These are phyloP conservation scores for Aspergillus indologenus DNA, from an alignment of 495 filamentous ascomycete species.

Conservation along the genomic window DNA sequence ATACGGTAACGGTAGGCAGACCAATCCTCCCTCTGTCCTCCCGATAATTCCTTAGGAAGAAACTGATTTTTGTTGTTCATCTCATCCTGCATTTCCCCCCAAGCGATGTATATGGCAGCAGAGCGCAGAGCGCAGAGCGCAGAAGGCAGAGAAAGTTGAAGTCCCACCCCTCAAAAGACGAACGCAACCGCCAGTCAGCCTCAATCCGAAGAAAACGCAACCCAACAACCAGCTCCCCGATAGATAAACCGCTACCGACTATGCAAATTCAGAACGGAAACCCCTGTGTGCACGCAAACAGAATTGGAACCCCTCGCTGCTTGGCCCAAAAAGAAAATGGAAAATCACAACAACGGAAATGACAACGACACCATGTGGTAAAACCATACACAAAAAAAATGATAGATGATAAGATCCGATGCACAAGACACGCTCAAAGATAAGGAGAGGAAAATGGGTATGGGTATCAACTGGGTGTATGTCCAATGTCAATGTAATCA, in stretches of 20 bases:
- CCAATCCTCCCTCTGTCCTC: neutral
- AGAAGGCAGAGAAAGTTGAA: neutral
- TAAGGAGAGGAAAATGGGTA: neutral
- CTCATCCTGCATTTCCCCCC: neutral
- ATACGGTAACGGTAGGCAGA: neutral
- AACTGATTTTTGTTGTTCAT: neutral
- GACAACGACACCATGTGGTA: slow-evolving; percentile 4
- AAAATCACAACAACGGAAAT: no score
- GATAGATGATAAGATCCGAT: slow-evolving; percentile 15
- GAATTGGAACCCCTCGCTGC: neutral
- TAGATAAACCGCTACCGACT: neutral
- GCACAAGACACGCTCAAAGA: slow-evolving; percentile 22
- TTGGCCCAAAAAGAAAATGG: slow-evolving; percentile 2
- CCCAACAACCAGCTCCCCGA: neutral
- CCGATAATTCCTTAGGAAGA: neutral
- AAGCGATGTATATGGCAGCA: neutral
- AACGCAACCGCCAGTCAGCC: neutral
- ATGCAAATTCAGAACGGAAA: neutral
- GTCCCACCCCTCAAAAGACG: neutral
- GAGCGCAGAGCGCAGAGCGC: no score
- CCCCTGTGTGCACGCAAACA: neutral
- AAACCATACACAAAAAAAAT: slow-evolving; percentile 15
- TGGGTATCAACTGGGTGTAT: slow-evolving; percentile 42
- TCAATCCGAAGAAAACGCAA: neutral
- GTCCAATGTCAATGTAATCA: slow-evolving; percentile 47